phyloP scores from a whole-genome alignment of 805 yeast species.

The Nakazawaea populi region DNA sequence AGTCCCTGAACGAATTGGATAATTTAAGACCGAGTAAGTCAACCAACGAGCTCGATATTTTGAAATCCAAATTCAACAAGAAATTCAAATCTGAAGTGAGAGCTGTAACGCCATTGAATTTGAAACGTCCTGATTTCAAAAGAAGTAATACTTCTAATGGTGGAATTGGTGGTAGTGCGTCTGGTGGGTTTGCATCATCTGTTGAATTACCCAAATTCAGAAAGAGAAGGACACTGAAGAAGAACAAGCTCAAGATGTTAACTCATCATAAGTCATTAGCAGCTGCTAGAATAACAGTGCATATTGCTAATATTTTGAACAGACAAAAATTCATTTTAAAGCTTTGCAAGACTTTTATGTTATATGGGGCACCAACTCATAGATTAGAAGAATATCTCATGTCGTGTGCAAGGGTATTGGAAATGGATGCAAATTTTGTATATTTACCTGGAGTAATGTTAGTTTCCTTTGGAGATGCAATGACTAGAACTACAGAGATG shows the following conservation, averaged over 20 bases:
- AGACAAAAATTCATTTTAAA: slow-evolving; percentile 72
- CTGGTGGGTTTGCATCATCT: background rate
- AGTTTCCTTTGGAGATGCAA: slow-evolving; percentile 77
- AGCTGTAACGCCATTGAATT: background rate
- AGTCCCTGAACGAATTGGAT: background rate
- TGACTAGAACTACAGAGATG: slow-evolving; percentile 84
- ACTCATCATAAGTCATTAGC: slow-evolving; percentile 30
- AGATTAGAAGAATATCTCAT: slow-evolving; percentile 79
- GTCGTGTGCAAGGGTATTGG: slow-evolving; percentile 77
- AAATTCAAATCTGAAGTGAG: background rate
- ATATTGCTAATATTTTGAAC: slow-evolving; percentile 72
- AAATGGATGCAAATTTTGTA: slow-evolving; percentile 78
- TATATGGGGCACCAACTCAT: slow-evolving; percentile 86
- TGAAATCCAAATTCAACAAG: background rate
- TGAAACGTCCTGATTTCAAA: background rate
- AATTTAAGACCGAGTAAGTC: background rate
- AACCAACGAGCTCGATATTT: too few species aligned
- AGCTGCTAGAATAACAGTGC: slow-evolving; percentile 70
- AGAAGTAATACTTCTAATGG: background rate
- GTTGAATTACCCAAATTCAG: slow-evolving; percentile 2
- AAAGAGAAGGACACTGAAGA: slow-evolving; percentile 10
- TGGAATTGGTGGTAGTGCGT: too few species aligned
- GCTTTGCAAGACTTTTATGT: slow-evolving; percentile 75
- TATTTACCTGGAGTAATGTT: slow-evolving; percentile 88
- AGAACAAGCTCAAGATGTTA: slow-evolving; percentile 14